phyloP scores from a whole-genome alignment of 2,329 filamentous ascomycete genomes.

The Neurospora sp. region DNA sequence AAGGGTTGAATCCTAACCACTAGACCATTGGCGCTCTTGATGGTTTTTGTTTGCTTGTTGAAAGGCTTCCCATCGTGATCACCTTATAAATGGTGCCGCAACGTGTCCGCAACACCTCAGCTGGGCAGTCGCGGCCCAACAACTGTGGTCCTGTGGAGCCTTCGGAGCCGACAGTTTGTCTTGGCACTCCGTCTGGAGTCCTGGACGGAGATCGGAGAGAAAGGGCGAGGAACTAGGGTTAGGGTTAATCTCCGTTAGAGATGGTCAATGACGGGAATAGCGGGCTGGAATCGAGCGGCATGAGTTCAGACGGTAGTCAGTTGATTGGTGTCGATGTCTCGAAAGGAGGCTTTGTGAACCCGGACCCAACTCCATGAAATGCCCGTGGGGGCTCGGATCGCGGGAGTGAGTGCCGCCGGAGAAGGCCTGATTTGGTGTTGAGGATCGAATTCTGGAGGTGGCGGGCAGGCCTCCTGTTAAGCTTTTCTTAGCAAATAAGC shows the following conservation, averaged over 20 bases:
- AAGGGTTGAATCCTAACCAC: conserved; percentile 8
- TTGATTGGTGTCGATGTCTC: not conserved
- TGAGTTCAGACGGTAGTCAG: not conserved
- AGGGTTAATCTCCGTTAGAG: not conserved
- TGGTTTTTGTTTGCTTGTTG: not conserved
- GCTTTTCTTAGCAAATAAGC: not conserved
- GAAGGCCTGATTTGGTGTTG: not conserved
- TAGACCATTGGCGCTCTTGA: conserved; percentile 12
- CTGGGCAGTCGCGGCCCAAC: not conserved
- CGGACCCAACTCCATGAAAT: not conserved
- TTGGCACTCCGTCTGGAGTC: not conserved
- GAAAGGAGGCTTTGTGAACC: not conserved
- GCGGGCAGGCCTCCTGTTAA: not conserved
- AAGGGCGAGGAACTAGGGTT: not conserved
- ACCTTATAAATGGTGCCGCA: not conserved
- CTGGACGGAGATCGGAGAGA: not conserved
- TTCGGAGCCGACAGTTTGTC: conserved; percentile 2
- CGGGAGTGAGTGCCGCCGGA: not conserved
- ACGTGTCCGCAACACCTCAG: not conserved
- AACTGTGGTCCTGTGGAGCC: not conserved
- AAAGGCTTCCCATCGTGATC: not conserved
- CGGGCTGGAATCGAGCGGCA: not conserved
- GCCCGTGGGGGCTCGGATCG: not conserved
- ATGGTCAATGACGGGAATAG: not conserved
- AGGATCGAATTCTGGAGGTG: not conserved